phyloP scores from a whole-genome alignment of 31 red algal species.

The Pterothamnion heteromorphum region DNA sequence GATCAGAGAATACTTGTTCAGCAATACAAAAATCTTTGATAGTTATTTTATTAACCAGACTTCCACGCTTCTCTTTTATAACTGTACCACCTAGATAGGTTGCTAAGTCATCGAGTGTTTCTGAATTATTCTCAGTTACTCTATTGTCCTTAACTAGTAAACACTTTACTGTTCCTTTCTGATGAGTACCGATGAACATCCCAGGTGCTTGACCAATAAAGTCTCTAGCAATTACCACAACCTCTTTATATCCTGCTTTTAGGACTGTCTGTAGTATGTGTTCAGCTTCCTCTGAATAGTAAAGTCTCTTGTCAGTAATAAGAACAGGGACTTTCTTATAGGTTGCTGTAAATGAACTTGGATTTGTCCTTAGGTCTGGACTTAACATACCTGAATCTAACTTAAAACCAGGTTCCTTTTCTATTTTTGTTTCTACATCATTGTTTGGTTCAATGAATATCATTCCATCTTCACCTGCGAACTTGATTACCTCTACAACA shows the following conservation, averaged over 20 bases:
- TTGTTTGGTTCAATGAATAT: constrained; percentile 90
- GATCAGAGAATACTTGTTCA: constrained; percentile 61
- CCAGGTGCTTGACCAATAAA: constrained; percentile 95
- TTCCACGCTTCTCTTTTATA: constrained; percentile 68
- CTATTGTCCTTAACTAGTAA: too few relatives aligned
- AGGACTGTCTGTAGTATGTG: constrained; percentile 73
- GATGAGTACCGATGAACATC: too few relatives aligned
- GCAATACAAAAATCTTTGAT: constrained; percentile 80
- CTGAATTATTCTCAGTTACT: too few relatives aligned
- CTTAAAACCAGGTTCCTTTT: constrained; percentile 88
- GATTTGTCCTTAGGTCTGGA: constrained; percentile 89
- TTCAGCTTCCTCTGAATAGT: constrained; percentile 67
- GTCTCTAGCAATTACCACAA: constrained; percentile 85
- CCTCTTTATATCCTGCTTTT: constrained; percentile 80
- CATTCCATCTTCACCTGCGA: constrained; percentile 71
- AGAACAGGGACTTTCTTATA: constrained; percentile 64
- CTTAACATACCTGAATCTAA: constrained; percentile 81
- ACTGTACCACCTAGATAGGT: constrained; percentile 76
- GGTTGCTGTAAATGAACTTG: constrained; percentile 69
- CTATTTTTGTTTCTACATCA: constrained; percentile 68
- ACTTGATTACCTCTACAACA: constrained; percentile 75
- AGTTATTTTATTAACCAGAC: constrained; percentile 70
- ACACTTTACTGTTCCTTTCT: too few relatives aligned
- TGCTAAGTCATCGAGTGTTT: constrained; percentile 89
- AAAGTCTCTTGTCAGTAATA: constrained; percentile 86